Base-by-base conservation (phyloP, 148 eudicot genomes). In the Cornus controversa region DNA sequence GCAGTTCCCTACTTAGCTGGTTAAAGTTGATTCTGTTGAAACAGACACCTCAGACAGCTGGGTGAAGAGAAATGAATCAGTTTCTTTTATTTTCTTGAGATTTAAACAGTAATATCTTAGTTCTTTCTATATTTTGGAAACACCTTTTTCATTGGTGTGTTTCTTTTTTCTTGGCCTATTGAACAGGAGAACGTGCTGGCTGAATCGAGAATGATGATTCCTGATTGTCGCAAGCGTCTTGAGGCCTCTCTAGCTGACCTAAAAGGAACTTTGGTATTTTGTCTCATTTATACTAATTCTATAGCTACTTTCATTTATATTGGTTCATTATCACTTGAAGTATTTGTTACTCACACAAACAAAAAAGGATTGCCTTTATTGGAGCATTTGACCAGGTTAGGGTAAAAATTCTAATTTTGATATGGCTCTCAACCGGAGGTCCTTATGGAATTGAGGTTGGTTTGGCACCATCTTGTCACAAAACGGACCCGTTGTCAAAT, bases 201-300 rank as follows among this genome's bases (percentile, higher is more conserved):
- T 82, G 97, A 95, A 84, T 95, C 98, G 50, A 87, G 98, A 83
- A 95, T 95, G 98, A 95, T 95, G 98, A 86, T 95, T 81, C 97
- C 96, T 73, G 97, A 95, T 74, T 95, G 97, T 70, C 94, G 77
- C 82, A 95, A 93, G 83, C 94, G 97, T 24, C 80, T 95, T 67
- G 98, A 93, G 75, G 87, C 91, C 74, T 85, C 99, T 53, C 82
- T 95, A 66, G 86, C 88, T 79, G 97, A 95, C 80, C 87, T 93
- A 22, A 93, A 91, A 85, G 96, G 86, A 75, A 83, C 87, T 58
- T 72, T 93, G 96, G 96, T 95, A 89, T 50, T 40, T 37, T 26
- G 3, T 24, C 40, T 71, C 13, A 24, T 42, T 62, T 57, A 8
- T 36, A 5, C 69, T 45, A 18, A 26, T 47, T 70, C 20, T 29